phyloP scores from a whole-genome alignment of 2,329 filamentous ascomycete species.

The Ceratocystis cacaofunesta region DNA sequence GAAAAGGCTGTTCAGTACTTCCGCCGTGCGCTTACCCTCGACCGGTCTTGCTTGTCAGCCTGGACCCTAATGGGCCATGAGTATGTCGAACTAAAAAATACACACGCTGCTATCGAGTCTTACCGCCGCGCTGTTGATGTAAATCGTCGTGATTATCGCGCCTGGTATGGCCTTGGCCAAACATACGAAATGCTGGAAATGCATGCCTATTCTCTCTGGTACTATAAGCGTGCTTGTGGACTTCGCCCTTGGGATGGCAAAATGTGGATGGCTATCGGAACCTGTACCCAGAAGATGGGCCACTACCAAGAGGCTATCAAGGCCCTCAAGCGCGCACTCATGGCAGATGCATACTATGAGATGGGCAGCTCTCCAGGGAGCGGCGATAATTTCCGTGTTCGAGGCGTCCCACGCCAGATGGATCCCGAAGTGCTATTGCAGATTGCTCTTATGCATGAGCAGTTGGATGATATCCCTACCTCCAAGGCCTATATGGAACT shows the following conservation, averaged over 20 bases:
- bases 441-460: constrained; percentile 80
- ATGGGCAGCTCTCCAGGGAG: constrained; percentile 31
- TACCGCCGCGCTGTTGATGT: constrained; percentile 91
- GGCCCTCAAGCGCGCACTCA: constrained; percentile 78
- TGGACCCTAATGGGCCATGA: constrained; percentile 99
- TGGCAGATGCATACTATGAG: constrained; percentile 78
- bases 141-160: constrained; percentile 89
- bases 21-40: constrained; percentile 75
- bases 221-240: constrained; percentile 89
- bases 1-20: constrained; percentile 99
- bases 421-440: constrained; percentile 84
- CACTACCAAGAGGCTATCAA: constrained; percentile 84
- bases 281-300: constrained; percentile 80
- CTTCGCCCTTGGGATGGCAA: constrained; percentile 93
- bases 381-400: constrained; percentile 32
- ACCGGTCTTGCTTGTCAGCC: constrained; percentile 78
- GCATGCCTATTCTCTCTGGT: constrained; percentile 93
- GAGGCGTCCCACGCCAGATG: constrained; percentile 44
- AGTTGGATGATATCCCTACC: constrained; percentile 60
- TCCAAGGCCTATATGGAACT: constrained; percentile 92
- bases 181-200: constrained; percentile 97
- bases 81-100: constrained; percentile 97
- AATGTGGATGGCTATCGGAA: constrained; percentile 95
- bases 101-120: constrained; percentile 91
- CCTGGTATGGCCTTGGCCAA: constrained; percentile 94